These are phyloP conservation scores for Leishmania tropica DNA, from an alignment of 208 protist genomes.

Conservation along the genomic window DNA sequence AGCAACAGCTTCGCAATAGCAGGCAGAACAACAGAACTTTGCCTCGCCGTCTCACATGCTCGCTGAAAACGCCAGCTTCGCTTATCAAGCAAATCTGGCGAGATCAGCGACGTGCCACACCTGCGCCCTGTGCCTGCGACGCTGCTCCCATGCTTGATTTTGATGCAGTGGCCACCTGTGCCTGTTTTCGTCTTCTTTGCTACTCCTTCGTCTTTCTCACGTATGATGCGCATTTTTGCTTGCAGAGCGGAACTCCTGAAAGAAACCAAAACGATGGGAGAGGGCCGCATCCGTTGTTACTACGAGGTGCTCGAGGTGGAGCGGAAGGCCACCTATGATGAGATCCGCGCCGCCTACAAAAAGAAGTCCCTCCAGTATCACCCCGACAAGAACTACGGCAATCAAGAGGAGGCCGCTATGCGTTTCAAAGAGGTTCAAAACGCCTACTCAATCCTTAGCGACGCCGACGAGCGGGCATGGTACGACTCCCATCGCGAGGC, in stretches of 20 bases:
- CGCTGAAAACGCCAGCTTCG: not conserved
- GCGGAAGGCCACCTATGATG: conserved; percentile 73
- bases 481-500: conserved; percentile 91
- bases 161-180: not conserved
- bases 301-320: conserved; percentile 89
- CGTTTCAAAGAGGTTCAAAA: conserved; percentile 92
- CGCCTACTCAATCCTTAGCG: conserved; percentile 88
- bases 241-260: not conserved
- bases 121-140: not conserved
- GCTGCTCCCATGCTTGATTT: not conserved
- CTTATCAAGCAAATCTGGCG: not conserved
- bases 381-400: conserved; percentile 91
- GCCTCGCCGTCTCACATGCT: not conserved
- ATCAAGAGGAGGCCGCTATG: conserved; percentile 67
- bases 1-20: not conserved
- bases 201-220: not conserved
- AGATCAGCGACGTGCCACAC: not conserved
- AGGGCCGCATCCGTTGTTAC: conserved; percentile 71
- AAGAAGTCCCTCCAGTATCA: conserved; percentile 86
- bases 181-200: not conserved
- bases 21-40: not conserved
- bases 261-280: conserved; percentile 27
- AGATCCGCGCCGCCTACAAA: conserved; percentile 89
- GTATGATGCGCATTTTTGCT: not conserved
- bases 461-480: conserved; percentile 84